Evolutionary conservation across 2,329 filamentous ascomycete genomes (phyloP).

Genomic region (Zymoseptoria pseudotritici): DNA sequence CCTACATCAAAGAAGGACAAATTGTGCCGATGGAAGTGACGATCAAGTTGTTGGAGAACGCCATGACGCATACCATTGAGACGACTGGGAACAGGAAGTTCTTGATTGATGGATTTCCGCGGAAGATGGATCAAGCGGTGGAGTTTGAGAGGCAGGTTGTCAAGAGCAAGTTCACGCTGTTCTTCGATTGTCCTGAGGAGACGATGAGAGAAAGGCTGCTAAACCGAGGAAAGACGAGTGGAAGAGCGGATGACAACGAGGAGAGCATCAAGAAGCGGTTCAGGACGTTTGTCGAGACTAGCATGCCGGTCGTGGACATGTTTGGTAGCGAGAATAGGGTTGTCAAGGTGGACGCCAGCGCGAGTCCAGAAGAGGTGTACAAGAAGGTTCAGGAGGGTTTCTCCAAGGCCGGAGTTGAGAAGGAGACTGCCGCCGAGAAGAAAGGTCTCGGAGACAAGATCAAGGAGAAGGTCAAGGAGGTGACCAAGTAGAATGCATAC

Average conservation of each 20-base stretch:
- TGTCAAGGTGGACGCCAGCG: conserved; percentile 68
- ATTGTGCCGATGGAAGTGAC: conserved; percentile 99
- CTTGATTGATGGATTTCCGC: conserved; percentile 74
- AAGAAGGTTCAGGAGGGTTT: conserved; percentile 45
- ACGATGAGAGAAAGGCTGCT: conserved; percentile 79
- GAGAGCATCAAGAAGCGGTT: conserved; percentile 97
- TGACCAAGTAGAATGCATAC: neutral
- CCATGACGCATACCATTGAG: conserved; percentile 67
- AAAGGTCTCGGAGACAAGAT: neutral
- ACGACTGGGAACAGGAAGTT: conserved; percentile 60
- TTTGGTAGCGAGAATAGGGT: conserved; percentile 72
- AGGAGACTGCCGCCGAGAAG: neutral
- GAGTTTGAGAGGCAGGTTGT: conserved; percentile 90
- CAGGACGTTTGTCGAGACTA: conserved; percentile 86
- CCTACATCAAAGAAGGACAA: conserved; percentile 85
- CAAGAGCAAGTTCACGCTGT: conserved; percentile 75
- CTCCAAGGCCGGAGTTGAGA: conserved; percentile 34
- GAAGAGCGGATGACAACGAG: conserved; percentile 84
- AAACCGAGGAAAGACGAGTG: conserved; percentile 86
- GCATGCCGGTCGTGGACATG: conserved; percentile 91
- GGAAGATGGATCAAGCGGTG: conserved; percentile 93
- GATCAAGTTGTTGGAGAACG: conserved; percentile 85
- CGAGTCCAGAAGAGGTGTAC: conserved; percentile 59
- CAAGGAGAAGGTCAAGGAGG: neutral
- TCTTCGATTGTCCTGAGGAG: conserved; percentile 87